These are phyloP conservation scores for Neurospora tetraspora DNA, from an alignment of 495 filamentous ascomycete species.

Conservation along the genomic window DNA sequence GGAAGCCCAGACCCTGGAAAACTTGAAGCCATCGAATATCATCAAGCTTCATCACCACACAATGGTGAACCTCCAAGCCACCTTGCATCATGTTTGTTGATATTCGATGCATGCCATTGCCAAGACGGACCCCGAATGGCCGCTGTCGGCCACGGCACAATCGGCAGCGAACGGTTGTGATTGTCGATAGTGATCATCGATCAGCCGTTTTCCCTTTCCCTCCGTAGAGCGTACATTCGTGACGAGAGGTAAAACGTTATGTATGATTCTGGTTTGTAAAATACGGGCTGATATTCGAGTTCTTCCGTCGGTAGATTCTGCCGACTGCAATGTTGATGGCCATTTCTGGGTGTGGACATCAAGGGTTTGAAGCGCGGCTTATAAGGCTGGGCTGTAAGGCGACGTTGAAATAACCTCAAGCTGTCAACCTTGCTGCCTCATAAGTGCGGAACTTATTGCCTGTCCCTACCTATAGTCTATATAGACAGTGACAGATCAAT, in stretches of 20 bases:
- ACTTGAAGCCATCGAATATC: not conserved
- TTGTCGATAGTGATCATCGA: not conserved
- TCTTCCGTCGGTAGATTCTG: not conserved
- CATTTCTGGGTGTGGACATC: not conserved
- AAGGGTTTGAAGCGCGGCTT: not conserved
- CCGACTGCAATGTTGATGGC: not conserved
- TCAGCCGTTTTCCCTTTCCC: not conserved
- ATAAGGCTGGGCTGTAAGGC: not conserved
- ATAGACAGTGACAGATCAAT: not conserved
- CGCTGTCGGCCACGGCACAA: not conserved
- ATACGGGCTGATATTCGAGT: not conserved
- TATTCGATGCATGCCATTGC: not conserved
- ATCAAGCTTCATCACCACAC: not conserved
- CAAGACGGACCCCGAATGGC: not conserved
- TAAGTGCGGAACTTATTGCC: not conserved
- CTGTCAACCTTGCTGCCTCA: not conserved
- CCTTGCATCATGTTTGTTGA: not conserved
- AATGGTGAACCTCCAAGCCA: not conserved
- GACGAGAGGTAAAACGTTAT: not conserved
- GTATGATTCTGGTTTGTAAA: not conserved
- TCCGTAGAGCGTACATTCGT: not conserved
- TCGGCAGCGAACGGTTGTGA: not conserved
- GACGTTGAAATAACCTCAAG: not conserved
- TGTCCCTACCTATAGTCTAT: not conserved
- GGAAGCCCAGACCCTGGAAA: not conserved